Evolutionary conservation across 1,284 basidiomycete genomes (phyloP), one percentile per base, ranked within the genome.

Genomic region (Kwoniella shivajii): DNA sequence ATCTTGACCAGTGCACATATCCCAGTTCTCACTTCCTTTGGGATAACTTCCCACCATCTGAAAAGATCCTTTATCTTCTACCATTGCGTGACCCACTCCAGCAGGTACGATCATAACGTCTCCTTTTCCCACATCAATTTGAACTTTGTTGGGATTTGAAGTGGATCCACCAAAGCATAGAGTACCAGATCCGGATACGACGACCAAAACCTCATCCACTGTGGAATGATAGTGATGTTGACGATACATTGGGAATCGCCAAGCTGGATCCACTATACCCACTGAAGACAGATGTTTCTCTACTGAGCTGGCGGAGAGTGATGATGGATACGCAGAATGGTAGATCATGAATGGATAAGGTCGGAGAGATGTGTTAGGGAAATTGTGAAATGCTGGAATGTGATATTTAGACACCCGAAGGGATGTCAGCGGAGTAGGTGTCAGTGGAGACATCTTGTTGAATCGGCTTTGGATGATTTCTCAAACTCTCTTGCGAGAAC

Each of bases 161-260:
- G 14, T 16, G 20, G 46, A 34, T 9, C 80, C 80, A 5, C 80
- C 80, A 53, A 82, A 81, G 44, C 77, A 77, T 14, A 81, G 50
- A 24, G 52, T 66, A 5, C 78, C 80, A 11, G 71, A 57, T 0
- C 79, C 79, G 3, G 57, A 50, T 18, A 63, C 60, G 42, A 80
- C 66, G 38, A 74, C 73, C 42, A 81, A 67, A 31, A 81, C 69
- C 59, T 81, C 80, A 69, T 80, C 76, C 34, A 76, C 76, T 38
- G 76, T 81, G 27, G 77, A 78, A 59, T 82, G 79, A 65, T 78
- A 81, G 64, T 82, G 79, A 33, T 75, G 76, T n/a, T 71, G 69
- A 24, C 56, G 59, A 68, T 81, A 81, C 79, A 80, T 81, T 20
- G 77, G 71, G 65, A 76, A 82, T 36, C 76, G 69, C 80, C 80